phyloP scores from a whole-genome alignment of 208 protist species.

The Leishmania tarentolae region DNA sequence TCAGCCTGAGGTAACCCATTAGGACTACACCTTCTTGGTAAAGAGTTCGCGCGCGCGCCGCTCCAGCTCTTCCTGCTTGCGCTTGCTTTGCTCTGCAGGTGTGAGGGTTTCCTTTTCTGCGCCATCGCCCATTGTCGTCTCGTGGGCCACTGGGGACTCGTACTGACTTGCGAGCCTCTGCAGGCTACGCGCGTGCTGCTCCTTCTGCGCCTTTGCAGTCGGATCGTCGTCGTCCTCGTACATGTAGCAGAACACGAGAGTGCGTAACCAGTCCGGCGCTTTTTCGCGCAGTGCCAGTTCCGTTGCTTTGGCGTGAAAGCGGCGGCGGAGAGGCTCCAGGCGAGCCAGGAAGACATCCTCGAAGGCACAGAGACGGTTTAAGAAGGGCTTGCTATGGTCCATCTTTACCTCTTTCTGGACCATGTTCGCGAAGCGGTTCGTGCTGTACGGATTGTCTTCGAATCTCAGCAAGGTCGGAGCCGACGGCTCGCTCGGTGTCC shows the following conservation, averaged over 20 bases:
- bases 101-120: neutral
- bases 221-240: constrained; percentile 56
- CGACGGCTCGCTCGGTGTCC: neutral
- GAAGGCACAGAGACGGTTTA: constrained; percentile 34
- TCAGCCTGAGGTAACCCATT: neutral
- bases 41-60: constrained; percentile 36
- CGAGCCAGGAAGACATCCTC: constrained; percentile 25
- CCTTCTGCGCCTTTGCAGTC: constrained; percentile 16
- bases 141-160: constrained; percentile 3
- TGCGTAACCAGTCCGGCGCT: constrained; percentile 49
- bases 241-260: constrained; percentile 66
- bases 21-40: constrained; percentile 3
- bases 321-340: constrained; percentile 11
- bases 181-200: constrained; percentile 7
- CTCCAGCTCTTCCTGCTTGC: constrained; percentile 37
- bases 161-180: constrained; percentile 16
- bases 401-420: constrained; percentile 49
- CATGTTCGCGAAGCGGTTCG: constrained; percentile 52
- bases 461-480: constrained; percentile 22
- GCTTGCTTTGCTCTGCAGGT: constrained; percentile 26
- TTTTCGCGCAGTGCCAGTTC: constrained; percentile 50
- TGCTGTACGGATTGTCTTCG: constrained; percentile 63
- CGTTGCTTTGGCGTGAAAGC: constrained; percentile 34
- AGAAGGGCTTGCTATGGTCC: constrained; percentile 25
- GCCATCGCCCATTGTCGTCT: neutral